Evolutionary conservation across 257 asterid species (phyloP).

Genomic region (Rhazya stricta): DNA sequence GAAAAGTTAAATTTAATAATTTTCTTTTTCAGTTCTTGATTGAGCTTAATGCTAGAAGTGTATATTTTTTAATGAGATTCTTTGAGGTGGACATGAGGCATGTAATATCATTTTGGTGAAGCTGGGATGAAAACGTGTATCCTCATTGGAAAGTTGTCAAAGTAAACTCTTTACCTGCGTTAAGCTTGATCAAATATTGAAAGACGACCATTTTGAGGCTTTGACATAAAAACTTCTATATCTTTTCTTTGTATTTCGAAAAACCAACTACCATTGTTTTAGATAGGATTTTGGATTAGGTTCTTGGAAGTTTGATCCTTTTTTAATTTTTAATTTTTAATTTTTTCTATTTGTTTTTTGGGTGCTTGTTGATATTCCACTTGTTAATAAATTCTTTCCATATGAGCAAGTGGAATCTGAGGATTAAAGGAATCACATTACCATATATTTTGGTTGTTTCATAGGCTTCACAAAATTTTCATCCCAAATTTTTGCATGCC

Average conservation of each 20-base stretch:
- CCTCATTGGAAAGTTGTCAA: not conserved
- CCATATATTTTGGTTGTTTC: not conserved
- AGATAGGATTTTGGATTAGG: not conserved
- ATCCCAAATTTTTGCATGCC: not conserved
- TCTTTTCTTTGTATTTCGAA: not conserved
- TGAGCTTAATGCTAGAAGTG: not conserved
- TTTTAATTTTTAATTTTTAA: not conserved
- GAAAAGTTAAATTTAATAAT: not conserved
- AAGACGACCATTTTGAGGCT: not conserved
- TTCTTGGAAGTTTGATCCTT: not conserved
- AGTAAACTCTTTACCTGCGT: too few species aligned
- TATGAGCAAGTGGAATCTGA: not conserved
- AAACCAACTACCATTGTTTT: not conserved
- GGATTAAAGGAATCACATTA: not conserved
- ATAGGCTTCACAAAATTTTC: not conserved
- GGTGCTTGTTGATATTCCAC: not conserved
- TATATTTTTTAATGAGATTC: not conserved
- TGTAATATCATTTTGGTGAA: not conserved
- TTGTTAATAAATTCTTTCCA: not conserved
- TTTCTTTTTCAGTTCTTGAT: slow-evolving; percentile 1
- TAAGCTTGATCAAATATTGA: not conserved
- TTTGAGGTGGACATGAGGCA: not conserved
- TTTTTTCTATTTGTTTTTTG: not conserved
- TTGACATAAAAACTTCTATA: not conserved
- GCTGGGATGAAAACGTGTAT: not conserved